These are phyloP conservation scores for Colletotrichum godetiae DNA, from an alignment of 2,329 filamentous ascomycete genomes.

Conservation along the genomic window DNA sequence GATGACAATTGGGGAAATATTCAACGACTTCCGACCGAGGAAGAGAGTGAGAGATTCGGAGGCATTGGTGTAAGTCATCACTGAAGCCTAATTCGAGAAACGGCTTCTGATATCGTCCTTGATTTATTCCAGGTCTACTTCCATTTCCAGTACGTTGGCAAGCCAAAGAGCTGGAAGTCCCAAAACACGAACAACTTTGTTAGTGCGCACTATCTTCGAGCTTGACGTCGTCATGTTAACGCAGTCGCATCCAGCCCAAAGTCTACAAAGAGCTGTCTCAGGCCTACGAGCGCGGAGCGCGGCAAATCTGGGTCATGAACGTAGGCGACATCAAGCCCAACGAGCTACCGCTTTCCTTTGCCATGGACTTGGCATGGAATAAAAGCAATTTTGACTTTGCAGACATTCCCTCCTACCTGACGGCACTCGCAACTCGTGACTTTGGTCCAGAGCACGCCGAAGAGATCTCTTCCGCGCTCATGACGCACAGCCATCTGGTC, in stretches of 20 bases:
- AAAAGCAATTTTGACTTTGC: constrained; percentile 57
- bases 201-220: constrained; percentile 51
- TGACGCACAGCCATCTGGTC: constrained; percentile 57
- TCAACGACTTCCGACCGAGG: constrained; percentile 62
- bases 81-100: neutral
- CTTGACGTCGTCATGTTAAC: no score
- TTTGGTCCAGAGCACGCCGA: constrained; percentile 61
- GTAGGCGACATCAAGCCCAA: constrained; percentile 72
- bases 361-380: constrained; percentile 69
- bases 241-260: constrained; percentile 35
- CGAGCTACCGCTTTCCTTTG: constrained; percentile 68
- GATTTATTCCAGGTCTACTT: constrained; percentile 56
- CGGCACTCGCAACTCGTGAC: constrained; percentile 63
- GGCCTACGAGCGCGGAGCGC: constrained; percentile 65
- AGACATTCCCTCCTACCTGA: constrained; percentile 58
- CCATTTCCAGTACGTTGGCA: constrained; percentile 52
- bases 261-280: constrained; percentile 57
- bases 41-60: constrained; percentile 64
- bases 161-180: constrained; percentile 52
- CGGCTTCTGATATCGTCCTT: neutral
- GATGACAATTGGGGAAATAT: constrained; percentile 73
- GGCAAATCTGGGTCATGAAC: constrained; percentile 73
- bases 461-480: constrained; percentile 62
- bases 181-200: constrained; percentile 67
- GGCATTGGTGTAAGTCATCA: constrained; percentile 60